These are phyloP conservation scores for Tripterygium wilfordii DNA, from an alignment of 177 flowering plant species.

Conservation along the genomic window DNA sequence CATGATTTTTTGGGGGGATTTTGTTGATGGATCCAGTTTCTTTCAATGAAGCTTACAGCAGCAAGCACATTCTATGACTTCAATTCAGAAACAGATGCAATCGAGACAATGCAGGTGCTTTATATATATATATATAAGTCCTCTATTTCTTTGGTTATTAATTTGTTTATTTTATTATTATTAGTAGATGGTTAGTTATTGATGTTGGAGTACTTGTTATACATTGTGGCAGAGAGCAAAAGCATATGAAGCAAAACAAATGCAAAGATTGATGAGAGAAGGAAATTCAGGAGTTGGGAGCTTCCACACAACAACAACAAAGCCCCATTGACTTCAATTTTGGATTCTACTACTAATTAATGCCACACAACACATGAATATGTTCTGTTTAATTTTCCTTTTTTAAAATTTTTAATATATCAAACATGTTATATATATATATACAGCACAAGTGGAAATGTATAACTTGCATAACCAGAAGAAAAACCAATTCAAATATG, in stretches of 20 bases:
- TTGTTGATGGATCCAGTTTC: slow-evolving; percentile 29
- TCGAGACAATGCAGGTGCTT: slow-evolving; percentile 37
- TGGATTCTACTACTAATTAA: slow-evolving; percentile 11
- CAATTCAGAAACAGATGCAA: slow-evolving; percentile 39
- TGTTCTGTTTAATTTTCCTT: slow-evolving; percentile 1
- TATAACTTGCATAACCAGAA: no score
- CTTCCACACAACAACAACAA: slow-evolving; percentile 24
- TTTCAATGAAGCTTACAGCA: slow-evolving; percentile 57
- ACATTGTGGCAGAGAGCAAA: slow-evolving; percentile 47
- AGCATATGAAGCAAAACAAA: slow-evolving; percentile 29
- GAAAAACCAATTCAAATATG: no score
- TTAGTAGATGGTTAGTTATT: no score
- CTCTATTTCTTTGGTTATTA: no score
- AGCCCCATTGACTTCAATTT: slow-evolving; percentile 33
- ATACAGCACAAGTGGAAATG: no score
- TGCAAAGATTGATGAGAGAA: slow-evolving; percentile 30
- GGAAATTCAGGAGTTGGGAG: slow-evolving; percentile 17
- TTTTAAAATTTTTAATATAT: neutral
- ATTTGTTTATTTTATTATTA: no score
- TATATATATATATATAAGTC: no score
- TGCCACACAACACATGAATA: slow-evolving; percentile 8
- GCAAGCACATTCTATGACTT: slow-evolving; percentile 50
- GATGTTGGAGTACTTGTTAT: no score
- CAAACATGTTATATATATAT: no score
- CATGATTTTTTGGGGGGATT: neutral